Conservation (phyloP, 1,139 yeast species). For the Saccharomyces hybrid region DNA sequence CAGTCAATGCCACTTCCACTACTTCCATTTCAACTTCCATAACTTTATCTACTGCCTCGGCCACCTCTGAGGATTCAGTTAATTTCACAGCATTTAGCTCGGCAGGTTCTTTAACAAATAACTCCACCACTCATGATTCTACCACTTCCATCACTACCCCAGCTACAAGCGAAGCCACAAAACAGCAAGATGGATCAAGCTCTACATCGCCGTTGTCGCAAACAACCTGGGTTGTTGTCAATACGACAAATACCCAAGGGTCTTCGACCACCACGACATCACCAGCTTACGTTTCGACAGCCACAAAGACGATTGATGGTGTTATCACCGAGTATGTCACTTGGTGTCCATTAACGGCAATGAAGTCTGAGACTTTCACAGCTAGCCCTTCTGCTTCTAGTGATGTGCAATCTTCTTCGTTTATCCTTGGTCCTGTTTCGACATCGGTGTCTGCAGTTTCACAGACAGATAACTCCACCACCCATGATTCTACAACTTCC, state of each 20-base stretch:
- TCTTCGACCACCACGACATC: slow-evolving; percentile 10
- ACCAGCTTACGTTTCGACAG: slow-evolving; percentile 22
- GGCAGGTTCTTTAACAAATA: not conserved
- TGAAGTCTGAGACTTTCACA: not conserved
- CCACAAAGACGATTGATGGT: slow-evolving; percentile 40
- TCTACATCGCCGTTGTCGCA: not conserved
- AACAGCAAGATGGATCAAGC: not conserved
- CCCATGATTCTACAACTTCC: not conserved
- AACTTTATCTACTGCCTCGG: not conserved
- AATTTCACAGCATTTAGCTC: not conserved
- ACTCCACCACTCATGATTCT: not conserved
- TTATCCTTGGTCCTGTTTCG: not conserved
- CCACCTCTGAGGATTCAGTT: not conserved
- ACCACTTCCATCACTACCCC: not conserved
- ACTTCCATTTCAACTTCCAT: not conserved
- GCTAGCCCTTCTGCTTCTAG: not conserved
- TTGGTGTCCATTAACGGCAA: slow-evolving; percentile 35
- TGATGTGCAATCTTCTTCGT: not conserved
- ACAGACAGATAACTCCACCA: not conserved
- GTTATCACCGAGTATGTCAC: slow-evolving; percentile 43
- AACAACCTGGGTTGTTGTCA: not conserved
- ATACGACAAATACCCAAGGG: not conserved
- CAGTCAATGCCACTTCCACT: not conserved
- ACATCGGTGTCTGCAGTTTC: not conserved
- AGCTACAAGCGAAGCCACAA: not conserved